A percentile compares a stretch with the other conserved stretches of the same genome.
Conservation (phyloP, 805 yeast species). For the Wickerhamiella kurtzmanii region DNA sequence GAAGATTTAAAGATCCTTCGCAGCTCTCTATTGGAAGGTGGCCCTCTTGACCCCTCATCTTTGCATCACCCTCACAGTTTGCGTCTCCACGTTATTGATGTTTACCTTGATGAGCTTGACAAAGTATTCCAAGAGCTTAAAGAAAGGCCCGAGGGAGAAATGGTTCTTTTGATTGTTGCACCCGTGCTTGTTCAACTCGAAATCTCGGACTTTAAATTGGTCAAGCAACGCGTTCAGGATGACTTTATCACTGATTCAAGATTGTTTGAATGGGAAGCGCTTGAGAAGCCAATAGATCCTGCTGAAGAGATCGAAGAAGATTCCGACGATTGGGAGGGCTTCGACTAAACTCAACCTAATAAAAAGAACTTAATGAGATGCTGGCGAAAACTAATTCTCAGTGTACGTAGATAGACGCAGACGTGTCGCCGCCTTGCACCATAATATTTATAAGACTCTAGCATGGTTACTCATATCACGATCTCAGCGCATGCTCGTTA, state of each 20-base stretch:
- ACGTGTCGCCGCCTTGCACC: no score
- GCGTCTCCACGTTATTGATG: conserved; percentile 74
- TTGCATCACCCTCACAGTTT: conserved; percentile 55
- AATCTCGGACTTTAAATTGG: conserved; percentile 41
- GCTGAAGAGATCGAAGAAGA: conserved; percentile 22
- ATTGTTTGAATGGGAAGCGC: conserved; percentile 46
- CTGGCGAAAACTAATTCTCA: no score
- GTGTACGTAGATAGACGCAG: no score
- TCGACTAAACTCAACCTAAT: conserved; percentile 16
- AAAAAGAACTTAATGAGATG: neutral
- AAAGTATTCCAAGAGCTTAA: conserved; percentile 40
- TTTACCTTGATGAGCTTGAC: conserved; percentile 74
- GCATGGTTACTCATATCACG: neutral
- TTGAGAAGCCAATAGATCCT: conserved; percentile 12
- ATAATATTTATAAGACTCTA: neutral
- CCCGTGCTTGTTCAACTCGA: conserved; percentile 45
- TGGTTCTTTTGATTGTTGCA: conserved; percentile 40
- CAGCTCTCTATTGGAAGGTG: conserved; percentile 26
- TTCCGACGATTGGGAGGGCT: conserved; percentile 27
- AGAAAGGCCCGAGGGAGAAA: conserved; percentile 29
- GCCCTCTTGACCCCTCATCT: conserved; percentile 36
- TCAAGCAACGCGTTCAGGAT: conserved; percentile 49
- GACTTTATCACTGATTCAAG: conserved; percentile 57
- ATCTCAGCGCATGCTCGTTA: neutral
- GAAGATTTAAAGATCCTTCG: conserved; percentile 20